Base-by-base conservation (phyloP, 2,329 filamentous ascomycete species). In the Lachnellula occidentalis region DNA sequence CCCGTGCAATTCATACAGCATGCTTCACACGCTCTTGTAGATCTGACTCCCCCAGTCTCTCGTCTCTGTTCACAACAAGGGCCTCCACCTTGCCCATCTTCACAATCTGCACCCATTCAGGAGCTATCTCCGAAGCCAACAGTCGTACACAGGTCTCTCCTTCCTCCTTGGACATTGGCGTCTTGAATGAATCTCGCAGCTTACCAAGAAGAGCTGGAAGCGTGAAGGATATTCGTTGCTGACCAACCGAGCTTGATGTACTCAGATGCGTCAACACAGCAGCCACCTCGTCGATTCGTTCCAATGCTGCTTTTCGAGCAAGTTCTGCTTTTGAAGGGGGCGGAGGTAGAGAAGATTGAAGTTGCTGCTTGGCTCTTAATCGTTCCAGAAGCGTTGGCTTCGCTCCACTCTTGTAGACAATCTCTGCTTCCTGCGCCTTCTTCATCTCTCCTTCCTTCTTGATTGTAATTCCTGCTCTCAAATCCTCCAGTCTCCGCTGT, bases 331-430 rank as follows among this genome's bases (percentile, higher is more conserved):
- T 74, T 0, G 78, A 73, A 0, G 78, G 75, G 0, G 77, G 78
- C 0, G 69, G 61, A 55, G 75, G 54, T 56, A 72, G 50, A 57
- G 72, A 61, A 58, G 73, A 65, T 67, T 79, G 68, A 67, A 80
- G 75, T 61, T 78, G 70, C 61, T 88, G 81, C 73, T 92, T 92
- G 52, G 79, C 76, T 59, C 87, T 85, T 59, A 95, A 81, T 48
- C 88, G 85, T 69, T 92, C 88, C 54, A 94, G 77, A 22, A 95
- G 80, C 51, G 81, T 82, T 74, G 87, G 83, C 49, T 72, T 84
- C 76, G 45, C 71, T 57, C 69, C 64, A 59, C 65, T 50, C 8
- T 36, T 46, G 31, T 51, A 55, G 9, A 39, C 21, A 11, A 34
- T 47, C 31, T 52, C 45, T 21, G 42, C 54, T 17, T 49, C 50